Evolutionary conservation across 805 yeast species (phyloP), one percentile per base, ranked within the genome.

Genomic region (Danielozyma ontarioensis): DNA sequence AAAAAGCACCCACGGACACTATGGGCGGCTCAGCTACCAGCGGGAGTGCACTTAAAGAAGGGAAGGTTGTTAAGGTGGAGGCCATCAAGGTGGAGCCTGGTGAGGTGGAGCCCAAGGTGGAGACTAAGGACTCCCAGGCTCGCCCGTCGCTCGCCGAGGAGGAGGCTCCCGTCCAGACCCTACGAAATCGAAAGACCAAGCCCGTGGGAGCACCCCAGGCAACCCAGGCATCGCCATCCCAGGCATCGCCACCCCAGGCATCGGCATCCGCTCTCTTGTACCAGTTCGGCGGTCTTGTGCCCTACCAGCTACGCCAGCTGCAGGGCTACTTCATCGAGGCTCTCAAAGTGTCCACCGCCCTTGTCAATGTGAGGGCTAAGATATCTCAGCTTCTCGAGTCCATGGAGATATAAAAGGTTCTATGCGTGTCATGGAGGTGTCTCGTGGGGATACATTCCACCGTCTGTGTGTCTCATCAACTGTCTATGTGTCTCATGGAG

Each of bases 241-340:
- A 13, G 27, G 27, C 27, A 6, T 13, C 15, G 4, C 16, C 10
- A 5, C 11, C 44, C 44, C n/a, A n/a, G n/a, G n/a, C n/a, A n/a
- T n/a, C n/a, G n/a, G n/a, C n/a, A n/a, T n/a, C n/a, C n/a, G n/a
- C n/a, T 27, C 57, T 57, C 4, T 37, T 53, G n/a, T 17, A 55
- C 24, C 74, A 70, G 62, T 71, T 75, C 51, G 76, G 76, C 2
- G 66, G 65, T 0, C 48, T 75, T 25, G 74, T 67, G 2, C 74
- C 79, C 5, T 45, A 39, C 25, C 60, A 61, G 24, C 47, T 75
- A 16, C 51, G 63, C 4, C 34, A 41, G 18, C 57, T 74, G 2
- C 76, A 71, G 43, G 27, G 16, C 1, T 42, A 46, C 18, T 76
- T 76, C 39, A 42, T 32, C 2, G 32, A 31, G 2, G 68, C 68